These are phyloP conservation scores for Apophysomyces elegans DNA, from an alignment of 371 early-diverging fungal genomes.

Conservation along the genomic window DNA sequence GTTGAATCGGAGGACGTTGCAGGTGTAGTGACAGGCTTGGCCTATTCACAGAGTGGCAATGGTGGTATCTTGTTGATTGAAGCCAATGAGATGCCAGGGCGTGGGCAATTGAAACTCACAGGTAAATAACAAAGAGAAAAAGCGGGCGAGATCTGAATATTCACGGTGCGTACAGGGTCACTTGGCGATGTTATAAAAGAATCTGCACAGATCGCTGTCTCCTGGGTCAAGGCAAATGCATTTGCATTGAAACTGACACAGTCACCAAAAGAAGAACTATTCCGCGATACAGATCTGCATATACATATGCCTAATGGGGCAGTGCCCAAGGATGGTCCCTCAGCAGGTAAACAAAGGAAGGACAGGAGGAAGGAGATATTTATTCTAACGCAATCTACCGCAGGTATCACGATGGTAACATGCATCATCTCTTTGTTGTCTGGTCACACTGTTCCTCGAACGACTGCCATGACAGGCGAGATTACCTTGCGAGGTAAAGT, in stretches of 20 bases:
- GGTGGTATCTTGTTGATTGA: constrained; percentile 84
- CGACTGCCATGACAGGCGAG: constrained; percentile 89
- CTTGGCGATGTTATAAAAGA: constrained; percentile 89
- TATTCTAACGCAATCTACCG: neutral
- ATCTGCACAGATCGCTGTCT: constrained; percentile 79
- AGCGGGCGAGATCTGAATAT: neutral
- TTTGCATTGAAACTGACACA: constrained; percentile 58
- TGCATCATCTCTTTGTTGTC: constrained; percentile 78
- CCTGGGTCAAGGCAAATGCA: constrained; percentile 82
- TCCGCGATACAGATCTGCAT: constrained; percentile 72
- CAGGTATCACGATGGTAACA: constrained; percentile 71
- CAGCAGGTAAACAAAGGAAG: constrained; percentile 35
- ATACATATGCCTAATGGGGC: constrained; percentile 88
- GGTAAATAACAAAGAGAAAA: constrained; percentile 32
- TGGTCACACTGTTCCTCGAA: constrained; percentile 52
- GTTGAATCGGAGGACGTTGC: constrained; percentile 62
- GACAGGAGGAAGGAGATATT: neutral
- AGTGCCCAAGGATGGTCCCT: constrained; percentile 87
- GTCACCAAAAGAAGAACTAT: constrained; percentile 38
- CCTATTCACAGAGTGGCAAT: constrained; percentile 79
- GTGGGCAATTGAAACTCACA: constrained; percentile 70
- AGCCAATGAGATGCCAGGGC: constrained; percentile 78
- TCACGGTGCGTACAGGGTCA: constrained; percentile 52
- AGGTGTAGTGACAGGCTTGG: constrained; percentile 85
- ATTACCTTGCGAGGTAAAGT: constrained; percentile 83